Conservation (phyloP, 352 stramenopile species). For the Phytopythium aichiense region DNA sequence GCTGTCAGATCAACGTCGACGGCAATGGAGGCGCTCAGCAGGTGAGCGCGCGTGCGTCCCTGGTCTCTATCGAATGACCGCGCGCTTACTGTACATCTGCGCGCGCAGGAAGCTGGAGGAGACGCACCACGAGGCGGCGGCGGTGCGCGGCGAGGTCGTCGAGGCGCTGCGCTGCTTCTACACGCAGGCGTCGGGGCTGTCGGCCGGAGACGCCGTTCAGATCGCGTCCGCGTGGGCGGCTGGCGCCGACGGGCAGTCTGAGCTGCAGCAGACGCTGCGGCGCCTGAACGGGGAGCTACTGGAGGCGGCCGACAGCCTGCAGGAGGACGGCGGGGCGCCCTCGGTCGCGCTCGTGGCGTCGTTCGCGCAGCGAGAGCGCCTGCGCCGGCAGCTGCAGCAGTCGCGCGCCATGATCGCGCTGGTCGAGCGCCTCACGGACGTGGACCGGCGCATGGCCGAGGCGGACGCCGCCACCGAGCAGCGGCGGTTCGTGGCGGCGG, state of each 20-base stretch:
- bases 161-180: conserved; percentile 68
- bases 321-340: conserved; percentile 29
- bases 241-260: conserved; percentile 17
- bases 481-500: conserved; percentile 40
- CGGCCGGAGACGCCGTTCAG: conserved; percentile 50
- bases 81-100: background rate
- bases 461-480: conserved; percentile 44
- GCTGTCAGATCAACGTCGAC: background rate
- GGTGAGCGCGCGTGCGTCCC: background rate
- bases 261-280: conserved; percentile 47
- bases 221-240: conserved; percentile 47
- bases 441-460: conserved; percentile 45
- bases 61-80: background rate
- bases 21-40: background rate
- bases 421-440: conserved; percentile 64
- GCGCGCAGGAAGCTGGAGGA: conserved; percentile 53
- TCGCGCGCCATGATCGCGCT: conserved; percentile 55
- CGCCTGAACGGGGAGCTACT: conserved; percentile 39
- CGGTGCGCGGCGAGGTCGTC: conserved; percentile 48
- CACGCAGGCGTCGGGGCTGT: conserved; percentile 45
- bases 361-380: conserved; percentile 49
- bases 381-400: conserved; percentile 61
- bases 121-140: conserved; percentile 57
- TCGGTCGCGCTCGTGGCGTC: conserved; percentile 45
- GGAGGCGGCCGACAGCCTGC: conserved; percentile 45